A percentile compares a stretch with the other conserved stretches of the same genome.
Conservation (phyloP, 441 rosid species). For the Gossypium gossypioides region DNA sequence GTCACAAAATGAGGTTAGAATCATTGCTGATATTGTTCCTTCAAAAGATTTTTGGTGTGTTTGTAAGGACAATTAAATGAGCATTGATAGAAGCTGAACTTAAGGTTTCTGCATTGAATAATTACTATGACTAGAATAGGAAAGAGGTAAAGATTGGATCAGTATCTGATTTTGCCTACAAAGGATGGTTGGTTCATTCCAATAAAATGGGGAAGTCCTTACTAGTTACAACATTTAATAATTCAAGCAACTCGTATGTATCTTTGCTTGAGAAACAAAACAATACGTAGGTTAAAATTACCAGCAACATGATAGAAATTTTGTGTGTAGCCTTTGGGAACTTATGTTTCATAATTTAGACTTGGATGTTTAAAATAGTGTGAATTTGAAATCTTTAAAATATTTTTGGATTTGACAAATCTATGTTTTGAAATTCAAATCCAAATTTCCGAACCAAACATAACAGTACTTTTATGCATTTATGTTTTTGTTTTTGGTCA, state of each 20-base stretch:
- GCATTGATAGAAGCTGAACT: not conserved
- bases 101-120: not conserved
- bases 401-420: too few relatives aligned
- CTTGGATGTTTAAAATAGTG: too few relatives aligned
- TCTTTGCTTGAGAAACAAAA: not conserved
- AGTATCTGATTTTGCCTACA: not conserved
- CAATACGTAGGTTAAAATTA: not conserved
- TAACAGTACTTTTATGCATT: too few relatives aligned
- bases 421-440: too few relatives aligned
- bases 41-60: not conserved
- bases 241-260: not conserved
- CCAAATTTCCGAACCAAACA: too few relatives aligned
- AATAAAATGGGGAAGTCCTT: not conserved
- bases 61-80: not conserved
- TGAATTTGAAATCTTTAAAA: too few relatives aligned
- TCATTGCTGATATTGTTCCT: not conserved
- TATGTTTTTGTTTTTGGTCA: too few relatives aligned
- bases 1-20: slow-evolving; percentile 53
- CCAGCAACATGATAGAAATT: too few relatives aligned
- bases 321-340: too few relatives aligned
- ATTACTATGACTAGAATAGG: not conserved
- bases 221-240: not conserved
- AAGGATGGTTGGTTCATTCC: not conserved
- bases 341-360: too few relatives aligned
- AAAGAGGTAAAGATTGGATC: not conserved